These are phyloP conservation scores for Flagelloscypha sp. DNA, from an alignment of 768 basidiomycete species.

Conservation along the genomic window DNA sequence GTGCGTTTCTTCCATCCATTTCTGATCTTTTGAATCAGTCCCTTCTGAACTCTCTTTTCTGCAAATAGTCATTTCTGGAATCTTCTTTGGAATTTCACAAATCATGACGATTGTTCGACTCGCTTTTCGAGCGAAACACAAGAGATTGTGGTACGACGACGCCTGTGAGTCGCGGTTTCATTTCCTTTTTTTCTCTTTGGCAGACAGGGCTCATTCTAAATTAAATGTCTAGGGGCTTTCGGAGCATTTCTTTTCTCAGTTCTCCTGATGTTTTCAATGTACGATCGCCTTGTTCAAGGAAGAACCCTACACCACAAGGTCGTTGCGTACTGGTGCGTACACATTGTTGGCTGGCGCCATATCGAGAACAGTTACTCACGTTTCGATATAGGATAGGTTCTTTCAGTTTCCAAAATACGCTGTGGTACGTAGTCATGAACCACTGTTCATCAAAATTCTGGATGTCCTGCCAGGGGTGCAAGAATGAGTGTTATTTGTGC, in stretches of 20 bases:
- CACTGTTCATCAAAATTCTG: not conserved
- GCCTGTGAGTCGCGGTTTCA: too few species aligned
- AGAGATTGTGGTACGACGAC: slow-evolving; percentile 9
- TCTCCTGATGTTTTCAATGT: too few species aligned
- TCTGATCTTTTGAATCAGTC: too few species aligned
- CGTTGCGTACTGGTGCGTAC: slow-evolving; percentile 6
- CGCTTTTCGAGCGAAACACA: not conserved
- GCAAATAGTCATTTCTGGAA: slow-evolving; percentile 3
- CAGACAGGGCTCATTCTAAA: too few species aligned
- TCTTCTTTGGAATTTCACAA: slow-evolving; percentile 4
- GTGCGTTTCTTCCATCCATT: too few species aligned
- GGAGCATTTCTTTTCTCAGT: too few species aligned
- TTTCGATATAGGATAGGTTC: slow-evolving; percentile 6
- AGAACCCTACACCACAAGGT: too few species aligned
- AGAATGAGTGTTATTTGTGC: slow-evolving; percentile 9
- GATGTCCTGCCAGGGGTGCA: slow-evolving; percentile 1
- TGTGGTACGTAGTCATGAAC: slow-evolving; percentile 2
- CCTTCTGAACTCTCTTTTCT: too few species aligned
- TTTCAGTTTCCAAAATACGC: slow-evolving; percentile 5
- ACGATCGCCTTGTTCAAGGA: too few species aligned
- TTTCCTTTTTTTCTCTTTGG: too few species aligned
- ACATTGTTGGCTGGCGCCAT: not conserved
- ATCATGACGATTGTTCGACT: slow-evolving; percentile 4
- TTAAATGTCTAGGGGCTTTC: too few species aligned
- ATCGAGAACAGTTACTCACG: not conserved